phyloP scores from a whole-genome alignment of 2,329 filamentous ascomycete species.

The Trichoderma endophyticum region DNA sequence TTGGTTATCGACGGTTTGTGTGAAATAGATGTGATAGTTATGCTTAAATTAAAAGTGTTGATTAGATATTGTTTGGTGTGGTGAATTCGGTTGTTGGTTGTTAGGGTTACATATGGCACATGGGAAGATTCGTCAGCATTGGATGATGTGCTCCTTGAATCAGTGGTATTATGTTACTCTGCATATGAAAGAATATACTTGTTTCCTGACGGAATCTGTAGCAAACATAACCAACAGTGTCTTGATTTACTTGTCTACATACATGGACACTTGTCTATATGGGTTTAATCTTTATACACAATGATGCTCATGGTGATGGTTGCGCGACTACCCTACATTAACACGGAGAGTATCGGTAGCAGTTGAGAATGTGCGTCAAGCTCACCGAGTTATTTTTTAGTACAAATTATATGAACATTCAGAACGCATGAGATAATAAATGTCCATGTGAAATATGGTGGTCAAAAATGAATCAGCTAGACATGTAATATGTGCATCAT shows the following conservation, averaged over 20 bases:
- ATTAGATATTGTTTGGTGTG: not conserved
- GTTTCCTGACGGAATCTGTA: fast-evolving
- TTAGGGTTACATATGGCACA: not conserved
- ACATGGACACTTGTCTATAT: not conserved
- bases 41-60: not conserved
- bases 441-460: not conserved
- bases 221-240: not conserved
- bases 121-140: not conserved
- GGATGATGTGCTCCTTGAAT: not conserved
- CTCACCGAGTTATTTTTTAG: no score
- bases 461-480: not conserved
- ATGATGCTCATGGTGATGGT: not conserved
- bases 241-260: not conserved
- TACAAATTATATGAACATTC: not conserved
- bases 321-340: not conserved
- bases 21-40: not conserved
- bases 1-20: not conserved
- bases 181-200: not conserved
- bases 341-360: not conserved
- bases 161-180: not conserved
- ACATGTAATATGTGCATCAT: not conserved
- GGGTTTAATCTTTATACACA: not conserved
- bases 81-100: not conserved
- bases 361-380: not conserved
- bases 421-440: not conserved